phyloP scores from a whole-genome alignment of 345 rosid genomes.

The Pistacia integerrima region DNA sequence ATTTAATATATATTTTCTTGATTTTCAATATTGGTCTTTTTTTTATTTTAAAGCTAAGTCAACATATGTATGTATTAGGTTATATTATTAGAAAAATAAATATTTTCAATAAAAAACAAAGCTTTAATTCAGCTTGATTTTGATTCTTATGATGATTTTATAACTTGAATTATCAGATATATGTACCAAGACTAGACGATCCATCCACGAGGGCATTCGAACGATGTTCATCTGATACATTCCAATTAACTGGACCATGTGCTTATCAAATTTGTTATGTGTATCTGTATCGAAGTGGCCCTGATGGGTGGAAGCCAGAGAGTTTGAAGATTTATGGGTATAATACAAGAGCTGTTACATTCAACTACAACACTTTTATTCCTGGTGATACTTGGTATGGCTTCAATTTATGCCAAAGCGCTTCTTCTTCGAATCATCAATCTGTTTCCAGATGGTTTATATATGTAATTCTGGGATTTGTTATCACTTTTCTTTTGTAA shows the following conservation, averaged over 20 bases:
- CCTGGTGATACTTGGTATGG: conserved; percentile 82
- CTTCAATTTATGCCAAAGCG: conserved; percentile 55
- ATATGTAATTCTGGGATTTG: conserved; percentile 26
- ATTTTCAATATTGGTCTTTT: too few species aligned
- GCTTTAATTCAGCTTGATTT: neutral
- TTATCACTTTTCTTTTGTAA: conserved; percentile 36
- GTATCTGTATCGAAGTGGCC: conserved; percentile 77
- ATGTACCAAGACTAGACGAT: conserved; percentile 78
- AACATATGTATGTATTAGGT: neutral
- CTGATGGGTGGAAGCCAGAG: conserved; percentile 85
- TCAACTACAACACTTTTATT: conserved; percentile 52
- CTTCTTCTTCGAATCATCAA: conserved; percentile 38
- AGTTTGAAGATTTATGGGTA: conserved; percentile 52
- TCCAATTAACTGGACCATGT: conserved; percentile 73
- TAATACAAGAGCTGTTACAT: conserved; percentile 47
- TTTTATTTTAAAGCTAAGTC: neutral
- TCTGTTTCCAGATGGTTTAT: conserved; percentile 15
- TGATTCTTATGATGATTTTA: neutral
- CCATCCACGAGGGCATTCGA: conserved; percentile 62
- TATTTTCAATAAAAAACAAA: too few species aligned
- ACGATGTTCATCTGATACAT: conserved; percentile 78
- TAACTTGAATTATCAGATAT: conserved; percentile 46
- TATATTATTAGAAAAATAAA: too few species aligned
- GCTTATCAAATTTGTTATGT: conserved; percentile 70
- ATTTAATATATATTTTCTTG: neutral